Evolutionary conservation across 768 basidiomycete species (phyloP).

Genomic region (Mycena haematopus): DNA sequence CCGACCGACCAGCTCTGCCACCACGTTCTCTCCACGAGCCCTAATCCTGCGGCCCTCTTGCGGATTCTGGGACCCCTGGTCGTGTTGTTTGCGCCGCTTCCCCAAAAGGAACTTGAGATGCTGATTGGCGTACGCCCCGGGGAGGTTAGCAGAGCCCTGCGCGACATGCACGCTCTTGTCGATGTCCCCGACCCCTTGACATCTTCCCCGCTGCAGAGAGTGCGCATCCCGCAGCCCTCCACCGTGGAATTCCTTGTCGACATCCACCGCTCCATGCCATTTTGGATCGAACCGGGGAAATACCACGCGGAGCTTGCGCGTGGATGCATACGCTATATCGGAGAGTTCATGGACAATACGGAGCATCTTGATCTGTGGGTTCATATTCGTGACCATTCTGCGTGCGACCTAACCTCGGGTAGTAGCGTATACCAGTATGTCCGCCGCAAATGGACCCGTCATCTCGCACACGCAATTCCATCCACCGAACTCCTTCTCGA

Average conservation of each 20-base stretch:
- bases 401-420: not conserved
- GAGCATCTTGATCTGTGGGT: constrained; percentile 25
- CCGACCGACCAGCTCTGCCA: constrained; percentile 27
- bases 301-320: constrained; percentile 23
- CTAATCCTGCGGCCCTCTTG: constrained; percentile 13
- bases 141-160: constrained; percentile 4
- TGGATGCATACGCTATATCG: constrained; percentile 25
- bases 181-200: constrained; percentile 14
- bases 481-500: constrained; percentile 14
- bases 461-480: constrained; percentile 15
- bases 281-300: constrained; percentile 18
- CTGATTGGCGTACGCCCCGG: constrained; percentile 9
- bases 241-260: constrained; percentile 26
- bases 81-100: constrained; percentile 17
- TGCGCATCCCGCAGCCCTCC: constrained; percentile 18
- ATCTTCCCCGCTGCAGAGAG: not conserved
- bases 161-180: constrained; percentile 21
- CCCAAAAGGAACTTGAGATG: constrained; percentile 12
- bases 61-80: constrained; percentile 15
- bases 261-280: constrained; percentile 8
- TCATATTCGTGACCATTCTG: not conserved
- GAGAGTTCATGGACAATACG: constrained; percentile 14
- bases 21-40: constrained; percentile 17
- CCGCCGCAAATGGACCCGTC: constrained; percentile 20
- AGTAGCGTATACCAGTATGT: constrained; percentile 23